Evolutionary conservation across 176 grass and related monocot species (phyloP).

Genomic region (Paspalum vaginatum): DNA sequence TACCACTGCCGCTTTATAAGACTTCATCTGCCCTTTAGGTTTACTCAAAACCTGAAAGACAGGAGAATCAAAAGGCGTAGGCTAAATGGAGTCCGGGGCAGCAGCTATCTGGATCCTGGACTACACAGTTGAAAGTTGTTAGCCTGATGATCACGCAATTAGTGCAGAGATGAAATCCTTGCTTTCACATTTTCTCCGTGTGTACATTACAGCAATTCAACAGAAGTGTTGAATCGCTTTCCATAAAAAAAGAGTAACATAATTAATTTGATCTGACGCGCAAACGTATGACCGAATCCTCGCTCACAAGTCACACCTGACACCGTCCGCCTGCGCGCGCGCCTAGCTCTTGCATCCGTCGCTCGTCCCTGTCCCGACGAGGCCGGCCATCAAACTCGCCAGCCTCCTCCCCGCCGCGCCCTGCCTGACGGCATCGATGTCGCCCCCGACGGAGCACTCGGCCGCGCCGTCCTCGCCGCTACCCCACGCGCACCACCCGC

Average conservation of each 20-base stretch:
- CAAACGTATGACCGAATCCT: not conserved
- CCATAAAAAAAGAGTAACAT: not conserved
- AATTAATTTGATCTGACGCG: not conserved
- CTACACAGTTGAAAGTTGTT: not conserved
- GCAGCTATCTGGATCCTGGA: not conserved
- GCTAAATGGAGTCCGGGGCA: no score
- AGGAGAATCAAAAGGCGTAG: not conserved
- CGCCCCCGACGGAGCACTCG: slow-evolving; percentile 44
- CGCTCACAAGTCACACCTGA: no score
- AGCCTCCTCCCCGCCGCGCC: slow-evolving; percentile 37
- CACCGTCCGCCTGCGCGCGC: no score
- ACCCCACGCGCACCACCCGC: slow-evolving; percentile 49
- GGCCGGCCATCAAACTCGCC: slow-evolving; percentile 31
- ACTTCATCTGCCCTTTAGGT: not conserved
- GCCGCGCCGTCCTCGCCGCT: slow-evolving; percentile 24
- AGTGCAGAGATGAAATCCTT: no score
- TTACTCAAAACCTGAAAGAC: not conserved
- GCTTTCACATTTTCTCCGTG: no score
- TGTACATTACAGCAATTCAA: not conserved
- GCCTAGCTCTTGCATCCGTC: slow-evolving; percentile 18
- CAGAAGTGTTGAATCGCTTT: not conserved
- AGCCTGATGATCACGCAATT: no score
- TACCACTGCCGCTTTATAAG: no score
- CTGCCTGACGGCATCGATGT: slow-evolving; percentile 47
- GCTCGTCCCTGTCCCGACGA: slow-evolving; percentile 25